Conservation (phyloP, 331 rosid species). For the Malus hybrid region DNA sequence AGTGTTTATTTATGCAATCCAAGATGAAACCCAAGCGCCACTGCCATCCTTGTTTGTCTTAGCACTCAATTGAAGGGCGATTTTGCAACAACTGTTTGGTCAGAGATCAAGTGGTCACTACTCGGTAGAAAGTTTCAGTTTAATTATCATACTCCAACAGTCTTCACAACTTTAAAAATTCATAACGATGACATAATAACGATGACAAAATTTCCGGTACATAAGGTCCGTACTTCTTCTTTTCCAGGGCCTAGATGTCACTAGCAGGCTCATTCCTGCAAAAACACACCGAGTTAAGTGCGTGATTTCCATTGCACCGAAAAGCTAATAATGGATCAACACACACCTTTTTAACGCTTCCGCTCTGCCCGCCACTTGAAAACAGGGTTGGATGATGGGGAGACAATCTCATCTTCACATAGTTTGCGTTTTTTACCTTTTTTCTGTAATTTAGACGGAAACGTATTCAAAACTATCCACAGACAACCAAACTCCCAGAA, state of each 20-base stretch:
- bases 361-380: conserved; percentile 78
- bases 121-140: neutral
- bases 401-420: conserved; percentile 57
- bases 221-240: neutral
- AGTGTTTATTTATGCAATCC: too few relatives aligned
- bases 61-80: too few relatives aligned
- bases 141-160: neutral
- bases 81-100: too few relatives aligned
- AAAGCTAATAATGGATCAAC: neutral
- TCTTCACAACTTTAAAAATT: neutral
- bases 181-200: neutral
- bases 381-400: conserved; percentile 47
- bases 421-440: conserved; percentile 69
- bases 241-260: neutral
- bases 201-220: neutral
- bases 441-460: conserved; percentile 38
- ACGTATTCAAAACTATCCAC: neutral
- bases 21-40: too few relatives aligned
- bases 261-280: neutral
- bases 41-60: too few relatives aligned
- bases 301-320: neutral
- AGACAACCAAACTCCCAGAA: neutral
- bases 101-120: too few relatives aligned
- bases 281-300: neutral
- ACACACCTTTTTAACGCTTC: conserved; percentile 19